Percentiles rank a stretch among this genome's conserved stretches.
Conservation (phyloP, 2,329 filamentous ascomycete genomes). For the Neonectria ditissima region DNA sequence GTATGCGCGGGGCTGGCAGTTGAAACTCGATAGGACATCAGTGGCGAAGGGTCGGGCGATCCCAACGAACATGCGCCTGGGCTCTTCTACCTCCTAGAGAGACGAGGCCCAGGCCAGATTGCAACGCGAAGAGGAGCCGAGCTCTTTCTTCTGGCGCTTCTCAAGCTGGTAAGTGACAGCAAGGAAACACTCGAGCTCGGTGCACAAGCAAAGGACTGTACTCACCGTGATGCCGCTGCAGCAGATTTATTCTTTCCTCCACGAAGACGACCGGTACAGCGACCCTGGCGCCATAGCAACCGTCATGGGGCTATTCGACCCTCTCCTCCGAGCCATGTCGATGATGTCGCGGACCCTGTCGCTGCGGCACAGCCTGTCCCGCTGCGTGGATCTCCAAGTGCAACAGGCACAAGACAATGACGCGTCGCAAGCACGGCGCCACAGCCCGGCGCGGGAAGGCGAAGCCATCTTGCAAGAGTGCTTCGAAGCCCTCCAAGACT, state of each 20-base stretch:
- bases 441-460: conserved; percentile 7
- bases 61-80: conserved; percentile 49
- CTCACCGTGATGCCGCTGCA: conserved; percentile 14
- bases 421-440: neutral
- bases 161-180: conserved; percentile 45
- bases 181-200: no score
- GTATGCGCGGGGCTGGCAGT: no score
- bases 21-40: conserved; percentile 43
- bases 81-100: conserved; percentile 49
- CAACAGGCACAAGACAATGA: neutral
- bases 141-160: conserved; percentile 46
- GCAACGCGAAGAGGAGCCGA: conserved; percentile 46
- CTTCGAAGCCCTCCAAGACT: conserved; percentile 47
- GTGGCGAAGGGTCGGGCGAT: conserved; percentile 46
- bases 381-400: conserved; percentile 15
- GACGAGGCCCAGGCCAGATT: conserved; percentile 47
- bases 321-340: conserved; percentile 46
- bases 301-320: conserved; percentile 46
- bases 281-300: conserved; percentile 48
- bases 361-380: conserved; percentile 31
- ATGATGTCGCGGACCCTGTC: conserved; percentile 46
- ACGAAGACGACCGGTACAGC: conserved; percentile 46
- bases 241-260: conserved; percentile 51
- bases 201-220: no score
- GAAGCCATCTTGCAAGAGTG: conserved; percentile 34